A percentile compares a stretch with the other conserved stretches of the same genome.
Conservation (phyloP, 495 filamentous ascomycete species). For the Alectoria sarmentosa region DNA sequence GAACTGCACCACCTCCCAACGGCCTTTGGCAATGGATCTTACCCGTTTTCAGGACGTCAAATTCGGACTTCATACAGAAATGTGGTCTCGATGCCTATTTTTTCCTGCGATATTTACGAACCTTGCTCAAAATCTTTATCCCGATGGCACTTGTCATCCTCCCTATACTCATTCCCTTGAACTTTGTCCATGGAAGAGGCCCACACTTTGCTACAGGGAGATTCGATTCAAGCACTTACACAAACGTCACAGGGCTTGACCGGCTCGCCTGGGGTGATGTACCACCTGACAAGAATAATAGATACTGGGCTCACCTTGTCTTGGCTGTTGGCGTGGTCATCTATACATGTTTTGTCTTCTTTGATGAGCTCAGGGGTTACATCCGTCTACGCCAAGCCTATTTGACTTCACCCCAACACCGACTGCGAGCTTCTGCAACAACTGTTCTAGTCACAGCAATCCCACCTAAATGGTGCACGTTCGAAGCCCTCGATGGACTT, state of each 20-base stretch:
- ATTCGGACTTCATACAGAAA: conserved; percentile 88
- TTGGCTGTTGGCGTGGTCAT: conserved; percentile 73
- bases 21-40: conserved; percentile 63
- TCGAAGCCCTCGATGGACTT: conserved; percentile 71
- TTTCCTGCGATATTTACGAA: conserved; percentile 90
- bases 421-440: conserved; percentile 89
- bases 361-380: conserved; percentile 80
- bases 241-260: conserved; percentile 63
- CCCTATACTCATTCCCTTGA: conserved; percentile 81
- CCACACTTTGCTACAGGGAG: conserved; percentile 37
- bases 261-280: conserved; percentile 88
- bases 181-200: conserved; percentile 65
- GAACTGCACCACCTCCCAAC: conserved; percentile 61
- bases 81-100: conserved; percentile 97
- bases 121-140: conserved; percentile 86
- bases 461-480: conserved; percentile 77
- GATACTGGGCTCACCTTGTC: conserved; percentile 85
- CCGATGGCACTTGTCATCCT: conserved; percentile 72
- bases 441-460: conserved; percentile 90
- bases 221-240: conserved; percentile 35
- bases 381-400: conserved; percentile 92
- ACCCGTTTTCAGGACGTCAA: conserved; percentile 66
- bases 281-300: conserved; percentile 54
- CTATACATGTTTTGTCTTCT: conserved; percentile 85
- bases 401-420: conserved; percentile 91